Conservation (phyloP, 2,329 filamentous ascomycete species). For the Ascochyta rabiei region DNA sequence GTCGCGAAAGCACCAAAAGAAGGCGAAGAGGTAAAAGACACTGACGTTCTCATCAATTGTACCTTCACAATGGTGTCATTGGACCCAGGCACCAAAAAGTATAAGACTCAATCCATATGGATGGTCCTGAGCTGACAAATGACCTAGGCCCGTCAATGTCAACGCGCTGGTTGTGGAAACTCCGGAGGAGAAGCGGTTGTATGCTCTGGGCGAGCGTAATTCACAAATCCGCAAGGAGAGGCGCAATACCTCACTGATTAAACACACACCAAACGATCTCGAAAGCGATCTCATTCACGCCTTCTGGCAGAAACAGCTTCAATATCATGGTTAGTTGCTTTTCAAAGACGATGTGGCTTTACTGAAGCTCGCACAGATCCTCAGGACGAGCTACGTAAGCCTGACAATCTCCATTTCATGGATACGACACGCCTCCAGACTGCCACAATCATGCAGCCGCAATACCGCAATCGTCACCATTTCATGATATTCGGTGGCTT, state of each 20-base stretch:
- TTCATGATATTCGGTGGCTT: conserved; percentile 83
- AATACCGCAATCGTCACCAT: conserved; percentile 71
- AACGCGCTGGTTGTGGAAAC: conserved; percentile 67
- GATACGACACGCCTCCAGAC: conserved; percentile 67
- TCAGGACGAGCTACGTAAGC: conserved; percentile 60
- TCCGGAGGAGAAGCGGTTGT: conserved; percentile 68
- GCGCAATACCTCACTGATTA: conserved; percentile 64
- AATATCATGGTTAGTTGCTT: conserved; percentile 60
- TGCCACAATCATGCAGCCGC: conserved; percentile 77
- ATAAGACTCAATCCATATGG: background rate
- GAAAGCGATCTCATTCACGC: conserved; percentile 75
- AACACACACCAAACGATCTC: conserved; percentile 71
- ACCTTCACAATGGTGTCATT: conserved; percentile 80
- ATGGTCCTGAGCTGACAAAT: background rate
- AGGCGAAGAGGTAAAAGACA: conserved; percentile 61
- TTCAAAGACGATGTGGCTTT: background rate
- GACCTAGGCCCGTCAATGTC: conserved; percentile 63
- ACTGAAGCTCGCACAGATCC: conserved; percentile 52
- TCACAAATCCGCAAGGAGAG: conserved; percentile 70
- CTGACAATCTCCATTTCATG: conserved; percentile 66
- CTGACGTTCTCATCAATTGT: conserved; percentile 72
- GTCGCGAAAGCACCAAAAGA: conserved; percentile 70
- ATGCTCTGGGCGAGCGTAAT: conserved; percentile 67
- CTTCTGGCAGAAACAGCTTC: conserved; percentile 72
- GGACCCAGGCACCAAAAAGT: conserved; percentile 70